These are phyloP conservation scores for Krasilnikovozyma curviuscula DNA, from an alignment of 768 basidiomycete species.

Conservation along the genomic window DNA sequence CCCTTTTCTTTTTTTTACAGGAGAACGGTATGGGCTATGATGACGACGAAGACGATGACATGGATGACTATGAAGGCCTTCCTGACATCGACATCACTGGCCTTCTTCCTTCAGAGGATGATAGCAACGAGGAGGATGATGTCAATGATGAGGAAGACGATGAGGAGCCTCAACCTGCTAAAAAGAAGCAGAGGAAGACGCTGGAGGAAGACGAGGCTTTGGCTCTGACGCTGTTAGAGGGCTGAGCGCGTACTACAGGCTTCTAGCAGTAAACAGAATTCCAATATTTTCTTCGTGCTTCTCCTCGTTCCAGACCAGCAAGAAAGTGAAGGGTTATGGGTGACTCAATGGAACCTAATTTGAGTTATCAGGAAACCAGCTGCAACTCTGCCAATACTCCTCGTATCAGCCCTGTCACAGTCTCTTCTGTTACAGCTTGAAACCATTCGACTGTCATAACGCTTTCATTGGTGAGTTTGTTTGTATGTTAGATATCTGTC, in stretches of 20 bases:
- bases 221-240: conserved; percentile 39
- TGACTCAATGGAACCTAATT: too few relatives aligned
- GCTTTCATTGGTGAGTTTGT: too few relatives aligned
- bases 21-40: conserved; percentile 15
- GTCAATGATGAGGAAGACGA: conserved; percentile 32
- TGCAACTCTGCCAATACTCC: too few relatives aligned
- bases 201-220: conserved; percentile 44
- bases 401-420: too few relatives aligned
- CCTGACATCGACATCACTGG: conserved; percentile 10
- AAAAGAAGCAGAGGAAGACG: conserved; percentile 24
- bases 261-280: too few relatives aligned
- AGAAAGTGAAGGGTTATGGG: too few relatives aligned
- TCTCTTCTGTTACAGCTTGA: too few relatives aligned
- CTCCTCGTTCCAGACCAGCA: too few relatives aligned
- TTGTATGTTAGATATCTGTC: too few relatives aligned
- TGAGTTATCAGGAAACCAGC: too few relatives aligned
- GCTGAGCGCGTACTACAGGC: neutral
- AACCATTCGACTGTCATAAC: too few relatives aligned
- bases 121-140: conserved; percentile 45
- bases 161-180: conserved; percentile 20
- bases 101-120: conserved; percentile 19
- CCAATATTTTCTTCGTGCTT: too few relatives aligned
- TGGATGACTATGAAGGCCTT: conserved; percentile 26
- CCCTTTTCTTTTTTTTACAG: conserved; percentile 1
- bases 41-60: conserved; percentile 22